phyloP scores from a whole-genome alignment of 2,329 filamentous ascomycete genomes.

The Teratosphaeria nubilosa region DNA sequence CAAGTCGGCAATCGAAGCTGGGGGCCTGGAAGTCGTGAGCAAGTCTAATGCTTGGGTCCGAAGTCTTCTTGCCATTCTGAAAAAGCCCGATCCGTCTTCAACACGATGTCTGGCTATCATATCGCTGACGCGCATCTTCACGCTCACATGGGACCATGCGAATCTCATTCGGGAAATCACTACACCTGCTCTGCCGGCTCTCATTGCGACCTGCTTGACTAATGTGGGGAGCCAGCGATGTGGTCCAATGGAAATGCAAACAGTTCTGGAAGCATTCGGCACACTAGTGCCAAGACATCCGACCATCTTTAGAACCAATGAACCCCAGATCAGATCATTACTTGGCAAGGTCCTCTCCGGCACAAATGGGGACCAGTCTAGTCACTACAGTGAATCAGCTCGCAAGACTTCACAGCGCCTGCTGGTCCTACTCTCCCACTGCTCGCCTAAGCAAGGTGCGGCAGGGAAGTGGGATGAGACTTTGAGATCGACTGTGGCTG shows the following conservation, averaged over 20 bases:
- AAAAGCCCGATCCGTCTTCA: constrained; percentile 67
- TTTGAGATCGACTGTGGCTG: constrained; percentile 50
- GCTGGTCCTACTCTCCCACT: constrained; percentile 63
- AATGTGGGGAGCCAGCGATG: constrained; percentile 38
- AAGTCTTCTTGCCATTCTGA: constrained; percentile 63
- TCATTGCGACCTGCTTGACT: constrained; percentile 62
- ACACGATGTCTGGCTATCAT: constrained; percentile 70
- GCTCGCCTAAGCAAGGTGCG: constrained; percentile 67
- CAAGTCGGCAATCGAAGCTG: constrained; percentile 72
- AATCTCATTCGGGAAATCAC: constrained; percentile 80
- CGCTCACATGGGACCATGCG: constrained; percentile 69
- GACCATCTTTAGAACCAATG: constrained; percentile 70
- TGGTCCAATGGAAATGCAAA: constrained; percentile 40
- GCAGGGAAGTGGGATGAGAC: constrained; percentile 69
- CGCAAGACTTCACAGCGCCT: constrained; percentile 50
- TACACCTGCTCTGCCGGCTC: constrained; percentile 67
- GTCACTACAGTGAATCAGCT: constrained; percentile 18
- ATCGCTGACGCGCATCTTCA: constrained; percentile 72
- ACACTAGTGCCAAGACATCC: constrained; percentile 70
- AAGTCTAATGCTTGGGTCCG: constrained; percentile 66
- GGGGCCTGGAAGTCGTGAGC: constrained; percentile 72
- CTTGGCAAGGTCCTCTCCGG: constrained; percentile 14
- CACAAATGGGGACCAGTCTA: constrained; percentile 29
- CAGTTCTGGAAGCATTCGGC: constrained; percentile 60
- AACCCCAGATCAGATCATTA: constrained; percentile 47